Conservation (phyloP, 306 rosid genomes). For the Dryas octopetala region DNA sequence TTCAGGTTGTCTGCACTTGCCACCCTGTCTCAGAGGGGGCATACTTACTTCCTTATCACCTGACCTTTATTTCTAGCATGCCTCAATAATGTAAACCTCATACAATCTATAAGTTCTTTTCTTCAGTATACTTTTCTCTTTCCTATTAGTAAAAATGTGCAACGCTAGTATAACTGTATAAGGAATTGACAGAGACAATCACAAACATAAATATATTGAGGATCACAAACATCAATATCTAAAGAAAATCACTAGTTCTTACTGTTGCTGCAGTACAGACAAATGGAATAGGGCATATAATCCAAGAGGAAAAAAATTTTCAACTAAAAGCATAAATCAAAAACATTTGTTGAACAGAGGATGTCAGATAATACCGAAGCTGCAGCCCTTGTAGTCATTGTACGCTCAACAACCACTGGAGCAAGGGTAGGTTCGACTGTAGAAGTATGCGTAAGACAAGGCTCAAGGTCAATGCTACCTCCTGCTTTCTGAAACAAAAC, state of each 20-base stretch:
- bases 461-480: constrained; percentile 91
- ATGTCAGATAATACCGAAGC: constrained; percentile 70
- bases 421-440: constrained; percentile 97
- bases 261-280: background rate
- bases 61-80: background rate
- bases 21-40: background rate
- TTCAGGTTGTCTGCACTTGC: background rate
- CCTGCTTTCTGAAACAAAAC: constrained; percentile 76
- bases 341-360: constrained; percentile 17
- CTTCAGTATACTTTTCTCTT: background rate
- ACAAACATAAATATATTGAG: no score
- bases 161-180: background rate
- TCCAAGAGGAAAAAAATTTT: background rate
- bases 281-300: background rate
- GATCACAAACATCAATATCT: no score
- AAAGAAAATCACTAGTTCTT: background rate
- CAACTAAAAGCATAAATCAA: constrained; percentile 14
- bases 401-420: constrained; percentile 85
- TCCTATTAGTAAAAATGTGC: background rate
- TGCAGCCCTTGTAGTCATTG: constrained; percentile 95
- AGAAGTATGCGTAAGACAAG: constrained; percentile 90
- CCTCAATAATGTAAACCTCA: background rate
- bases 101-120: background rate
- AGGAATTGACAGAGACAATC: no score
- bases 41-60: background rate